Base-by-base conservation (phyloP, 257 asterid species). In the Datura wrightii region DNA sequence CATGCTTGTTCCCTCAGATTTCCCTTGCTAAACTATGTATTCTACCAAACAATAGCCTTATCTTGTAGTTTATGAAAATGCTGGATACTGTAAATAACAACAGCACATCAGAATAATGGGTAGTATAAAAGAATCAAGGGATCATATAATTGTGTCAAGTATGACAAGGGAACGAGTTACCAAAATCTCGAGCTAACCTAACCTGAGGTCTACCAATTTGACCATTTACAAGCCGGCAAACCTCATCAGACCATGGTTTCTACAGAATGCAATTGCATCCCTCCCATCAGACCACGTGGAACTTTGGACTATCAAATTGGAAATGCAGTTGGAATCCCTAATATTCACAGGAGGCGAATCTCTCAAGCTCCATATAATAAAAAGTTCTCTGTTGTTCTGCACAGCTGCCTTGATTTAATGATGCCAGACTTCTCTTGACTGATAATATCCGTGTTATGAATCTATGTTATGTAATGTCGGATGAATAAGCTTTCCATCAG, bases 161-260 rank as follows among this genome's bases (percentile, higher is more conserved):
- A 52, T 7, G 63, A 78, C 46, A 6, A 52, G 63, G 14, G 34
- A 52, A 78, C 19, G 48, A 52, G 65, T 15, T 78, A 16, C 82
- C 82, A 78, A 78, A 52, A 78, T 52, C 34, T 52, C 48, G 34
- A 52, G 65, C 46, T 34, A 78, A 15, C 82, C 63, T 76, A 48
- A 50, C 42, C 80, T 19, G 58, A 44, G 79, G 78, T 69, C 78
- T 42, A 70, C 79, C 79, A 76, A 76, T 50, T 24, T 78, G 82
- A 52, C 82, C 82, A 52, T 78, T 78, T 78, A 78, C 63, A 52
- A 76, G 82, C 46, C 24, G 19, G 44, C 56, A 13, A 24, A 76
- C 81, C 81, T 50, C 81, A 76, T 50, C 31, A 76, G 5, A 2
- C 34, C 11, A 42, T 71, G 56, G 79, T 44, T 44, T 19, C 79